Evolutionary conservation across 768 basidiomycete genomes (phyloP), one percentile per base, ranked within the genome.

Genomic region (Pseudohyphozyma bogoriensis): DNA sequence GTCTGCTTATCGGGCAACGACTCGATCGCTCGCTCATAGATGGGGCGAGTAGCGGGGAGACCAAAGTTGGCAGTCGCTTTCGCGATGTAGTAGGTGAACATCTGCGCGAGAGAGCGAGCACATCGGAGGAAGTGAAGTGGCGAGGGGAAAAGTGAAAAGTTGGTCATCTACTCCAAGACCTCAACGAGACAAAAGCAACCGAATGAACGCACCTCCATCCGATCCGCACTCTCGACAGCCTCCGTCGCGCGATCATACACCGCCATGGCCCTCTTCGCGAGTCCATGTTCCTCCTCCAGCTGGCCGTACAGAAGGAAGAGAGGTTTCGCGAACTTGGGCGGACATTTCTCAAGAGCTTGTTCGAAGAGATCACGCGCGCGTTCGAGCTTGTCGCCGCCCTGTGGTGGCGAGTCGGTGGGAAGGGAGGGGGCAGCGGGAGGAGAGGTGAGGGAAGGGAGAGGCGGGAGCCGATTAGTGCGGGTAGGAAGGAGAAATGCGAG

Each of bases 281-380:
- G 79, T 11, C 95, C 95, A 65, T 85, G 79, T 57, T 99, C 92
- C 74, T 99, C 95, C 73, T 97, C 93, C 37, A 95, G 78, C 60
- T 87, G 81, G n/a, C 89, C 85, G 72, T 96, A 99, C 85, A 97
- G 87, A 51, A 99, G 78, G 78, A 89, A 97, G 26, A 99, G 74
- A 15, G 92, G 83, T 75, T 97, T 97, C 77, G 88, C 92, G 60
- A 85, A 87, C 72, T 95, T 93, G 2, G 87, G 78, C 2, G 93
- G 95, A 68, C 93, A 97, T 72, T 95, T 92, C 70, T 95, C 91
- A 26, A 99, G 77, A 0, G 95, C 90, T 71, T 99, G 95, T 70
- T 97, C 95, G 72, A 97, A 99, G 26, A 99, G 79, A 74, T 99
- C 95, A 61, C 95, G 82, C n/a, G 91, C 82, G 54, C 95, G 84